Evolutionary conservation across 2,329 filamentous ascomycete species (phyloP).

Genomic region (Leptoxyphium fumago): DNA sequence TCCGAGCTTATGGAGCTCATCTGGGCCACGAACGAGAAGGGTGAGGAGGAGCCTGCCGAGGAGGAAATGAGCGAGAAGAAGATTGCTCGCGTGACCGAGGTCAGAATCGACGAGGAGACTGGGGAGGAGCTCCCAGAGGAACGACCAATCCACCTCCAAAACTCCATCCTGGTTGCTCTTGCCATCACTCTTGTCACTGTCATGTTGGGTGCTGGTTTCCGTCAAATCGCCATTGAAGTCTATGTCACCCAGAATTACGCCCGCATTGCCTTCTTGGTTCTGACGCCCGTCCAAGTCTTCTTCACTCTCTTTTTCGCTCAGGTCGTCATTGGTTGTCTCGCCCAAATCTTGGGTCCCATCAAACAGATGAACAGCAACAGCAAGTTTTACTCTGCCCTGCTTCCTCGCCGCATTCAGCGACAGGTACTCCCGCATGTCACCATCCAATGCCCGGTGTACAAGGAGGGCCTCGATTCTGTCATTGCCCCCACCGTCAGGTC

Average conservation of each 20-base stretch:
- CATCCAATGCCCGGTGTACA: constrained; percentile 79
- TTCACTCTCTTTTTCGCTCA: constrained; percentile 72
- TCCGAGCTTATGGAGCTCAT: constrained; percentile 64
- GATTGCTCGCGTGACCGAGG: constrained; percentile 30
- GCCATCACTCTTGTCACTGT: constrained; percentile 51
- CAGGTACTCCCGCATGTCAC: constrained; percentile 49
- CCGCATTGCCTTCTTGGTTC: constrained; percentile 48
- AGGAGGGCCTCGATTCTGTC: constrained; percentile 62
- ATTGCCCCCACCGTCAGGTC: constrained; percentile 65
- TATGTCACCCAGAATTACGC: constrained; percentile 47
- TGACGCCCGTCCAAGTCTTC: constrained; percentile 61
- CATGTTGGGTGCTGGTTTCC: constrained; percentile 54
- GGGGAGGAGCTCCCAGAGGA: constrained; percentile 50
- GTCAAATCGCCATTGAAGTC: constrained; percentile 54
- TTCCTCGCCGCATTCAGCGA: constrained; percentile 44
- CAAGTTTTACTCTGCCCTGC: constrained; percentile 65
- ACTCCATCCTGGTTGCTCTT: constrained; percentile 51
- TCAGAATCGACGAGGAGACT: constrained; percentile 56
- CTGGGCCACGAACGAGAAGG: constrained; percentile 45
- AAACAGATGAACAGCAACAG: constrained; percentile 57
- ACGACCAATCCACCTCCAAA: constrained; percentile 53
- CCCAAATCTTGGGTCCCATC: constrained; percentile 63
- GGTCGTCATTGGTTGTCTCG: constrained; percentile 60
- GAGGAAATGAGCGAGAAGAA: constrained; percentile 30
- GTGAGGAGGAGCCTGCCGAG: constrained; percentile 36